These are phyloP conservation scores for Aspergillus terreus DNA, from an alignment of 2,329 filamentous ascomycete species.

Conservation along the genomic window DNA sequence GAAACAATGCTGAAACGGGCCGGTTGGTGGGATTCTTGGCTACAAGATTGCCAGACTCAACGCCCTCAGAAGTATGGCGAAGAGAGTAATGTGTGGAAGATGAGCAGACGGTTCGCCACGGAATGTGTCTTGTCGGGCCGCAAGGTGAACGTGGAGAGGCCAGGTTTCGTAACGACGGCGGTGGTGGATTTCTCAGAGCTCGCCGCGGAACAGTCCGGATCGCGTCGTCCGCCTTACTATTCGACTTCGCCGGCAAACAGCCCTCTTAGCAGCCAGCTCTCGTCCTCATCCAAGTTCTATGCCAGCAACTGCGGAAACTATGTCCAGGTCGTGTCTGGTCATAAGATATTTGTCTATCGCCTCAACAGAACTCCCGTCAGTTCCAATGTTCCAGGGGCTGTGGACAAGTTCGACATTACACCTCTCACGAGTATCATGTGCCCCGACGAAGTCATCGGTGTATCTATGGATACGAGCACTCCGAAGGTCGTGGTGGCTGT, in stretches of 20 bases:
- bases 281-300: slow-evolving; percentile 42
- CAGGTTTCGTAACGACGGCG: slow-evolving; percentile 38
- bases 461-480: slow-evolving; percentile 61
- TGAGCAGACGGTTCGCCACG: slow-evolving; percentile 48
- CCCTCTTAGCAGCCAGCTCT: slow-evolving; percentile 4
- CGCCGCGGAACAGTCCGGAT: slow-evolving; percentile 12
- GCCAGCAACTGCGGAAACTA: slow-evolving; percentile 58
- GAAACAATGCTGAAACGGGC: slow-evolving; percentile 52
- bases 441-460: slow-evolving; percentile 54
- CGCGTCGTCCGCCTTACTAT: slow-evolving; percentile 4
- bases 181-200: slow-evolving; percentile 25
- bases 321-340: slow-evolving; percentile 53
- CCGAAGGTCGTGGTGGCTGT: slow-evolving; percentile 55
- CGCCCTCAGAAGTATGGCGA: slow-evolving; percentile 36
- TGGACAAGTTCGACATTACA: slow-evolving; percentile 31
- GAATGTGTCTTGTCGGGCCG: slow-evolving; percentile 47
- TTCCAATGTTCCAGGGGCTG: neutral
- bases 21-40: slow-evolving; percentile 50
- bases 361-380: slow-evolving; percentile 26
- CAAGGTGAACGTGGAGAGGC: slow-evolving; percentile 25
- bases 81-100: slow-evolving; percentile 31
- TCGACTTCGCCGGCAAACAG: slow-evolving; percentile 22
- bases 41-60: slow-evolving; percentile 24
- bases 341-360: slow-evolving; percentile 55
- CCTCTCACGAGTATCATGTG: slow-evolving; percentile 55